Base-by-base conservation (phyloP, 768 basidiomycete genomes). In the Dendrothele bispora region DNA sequence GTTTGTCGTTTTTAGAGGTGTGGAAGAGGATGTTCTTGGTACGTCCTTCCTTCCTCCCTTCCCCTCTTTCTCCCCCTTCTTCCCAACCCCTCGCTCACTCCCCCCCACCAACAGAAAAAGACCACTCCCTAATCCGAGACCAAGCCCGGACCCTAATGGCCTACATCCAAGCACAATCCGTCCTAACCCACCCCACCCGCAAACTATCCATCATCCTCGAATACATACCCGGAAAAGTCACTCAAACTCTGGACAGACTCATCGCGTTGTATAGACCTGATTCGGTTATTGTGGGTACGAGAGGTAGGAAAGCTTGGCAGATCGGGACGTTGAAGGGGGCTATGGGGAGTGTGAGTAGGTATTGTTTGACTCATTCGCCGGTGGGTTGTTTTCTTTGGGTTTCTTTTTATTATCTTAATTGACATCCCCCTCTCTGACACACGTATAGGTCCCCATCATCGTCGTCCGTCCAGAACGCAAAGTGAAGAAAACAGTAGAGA, bases 371-470 rank as follows among this genome's bases (percentile, higher is more conserved):
- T n/a, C 44, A 55, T 30, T 37, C 44, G n/a, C 11, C 48, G 32
- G 29, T n/a, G n/a, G n/a, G n/a, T n/a, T n/a, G n/a, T n/a, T n/a
- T 32, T 39, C 5, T 29, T 43, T 35, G 43, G 22, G 15, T 11
- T 26, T 39, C 26, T n/a, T 58, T 41, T 51, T 88, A 84, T 55
- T 88, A 91, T 61, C 91, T 89, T 52, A 80, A 97, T 35, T 86
- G 88, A 15, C 93, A 91, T 60, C 94, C 92, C 1, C 93, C 95
- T n/a, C n/a, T n/a, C n/a, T n/a, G n/a, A n/a, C n/a, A n/a, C n/a
- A n/a, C n/a, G n/a, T n/a, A n/a, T n/a, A n/a, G 1, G 92, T 99
- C 0, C 95, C 95, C 2, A 90, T 97, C 56, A 93, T 98, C 52
- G 95, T 98, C 43, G 94, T 98, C 34, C 79, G 92, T 3, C 91